Base-by-base conservation (phyloP, 179 eudicot genomes). In the Corrigiola litoralis region DNA sequence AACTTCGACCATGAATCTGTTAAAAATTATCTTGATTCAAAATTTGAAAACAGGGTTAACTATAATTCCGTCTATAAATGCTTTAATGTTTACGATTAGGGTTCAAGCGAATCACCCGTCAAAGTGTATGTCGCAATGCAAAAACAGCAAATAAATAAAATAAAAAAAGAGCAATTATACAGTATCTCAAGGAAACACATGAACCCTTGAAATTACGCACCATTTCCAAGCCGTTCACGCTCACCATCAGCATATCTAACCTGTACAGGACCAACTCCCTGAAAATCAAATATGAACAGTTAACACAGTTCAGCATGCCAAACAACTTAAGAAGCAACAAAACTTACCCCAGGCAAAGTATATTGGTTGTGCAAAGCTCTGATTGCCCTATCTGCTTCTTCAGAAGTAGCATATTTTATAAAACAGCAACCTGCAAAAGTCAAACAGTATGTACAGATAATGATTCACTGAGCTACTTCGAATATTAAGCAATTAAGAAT, bases 181-280 rank as follows among this genome's bases (percentile, higher is more conserved):
- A 55, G 13, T 20, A 47, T 62, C 48, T 33, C 48, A 28, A 5
- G 36, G 27, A 28, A 55, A 72, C 20, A 66, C 16, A 28, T 59
- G 25, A 49, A 70, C 53, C 25, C 47, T 31, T 33, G 57, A 72
- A 61, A 58, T 25, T 27, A 73, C 75, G 18, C 63, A 77, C 82
- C 72, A 71, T 80, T 87, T 71, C 99, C 97, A 47, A 86, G 81
- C 50, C 97, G 95, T 72, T 95, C 97, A 24, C 97, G 95, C 75
- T 95, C 99, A 58, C 99, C 99, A 46, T 95, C 99, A 41, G 99
- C 99, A 91, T 86, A 95, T 76, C 99, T 86, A 47, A 95, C 99
- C 82, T 95, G 99, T 70, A 95, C 78, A 37, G 99, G 97, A 73
- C 95, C 92, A 49, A 76, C 62, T 41, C 95, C 99, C 99, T 95